phyloP scores from a whole-genome alignment of 1,284 basidiomycete genomes.

The Cryptococcus wingfieldii region DNA sequence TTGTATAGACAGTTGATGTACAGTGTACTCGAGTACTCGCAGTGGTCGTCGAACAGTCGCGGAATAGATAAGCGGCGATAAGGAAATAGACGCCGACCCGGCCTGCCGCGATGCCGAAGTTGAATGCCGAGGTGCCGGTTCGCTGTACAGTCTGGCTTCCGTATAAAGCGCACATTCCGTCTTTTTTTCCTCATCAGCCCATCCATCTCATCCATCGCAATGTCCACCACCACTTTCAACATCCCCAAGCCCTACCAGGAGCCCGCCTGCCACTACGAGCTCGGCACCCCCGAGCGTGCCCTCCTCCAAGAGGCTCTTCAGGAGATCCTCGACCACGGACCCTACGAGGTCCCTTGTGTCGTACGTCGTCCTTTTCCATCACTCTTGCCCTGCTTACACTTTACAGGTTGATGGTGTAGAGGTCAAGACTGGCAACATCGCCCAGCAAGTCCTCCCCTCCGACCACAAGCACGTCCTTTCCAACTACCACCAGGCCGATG shows the following conservation, averaged over 20 bases:
- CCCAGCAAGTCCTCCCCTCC: slow-evolving; percentile 75
- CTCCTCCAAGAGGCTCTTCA: slow-evolving; percentile 70
- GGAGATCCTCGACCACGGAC: slow-evolving; percentile 75
- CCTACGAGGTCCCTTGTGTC: slow-evolving; percentile 88
- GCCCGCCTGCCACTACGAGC: slow-evolving; percentile 57
- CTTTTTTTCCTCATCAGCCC: background rate
- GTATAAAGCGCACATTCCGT: background rate
- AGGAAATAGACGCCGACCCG: too few relatives aligned
- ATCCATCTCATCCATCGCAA: too few relatives aligned
- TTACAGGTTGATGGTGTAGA: slow-evolving; percentile 33
- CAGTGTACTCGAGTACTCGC: too few relatives aligned
- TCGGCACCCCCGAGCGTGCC: slow-evolving; percentile 72
- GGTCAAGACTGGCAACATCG: slow-evolving; percentile 78
- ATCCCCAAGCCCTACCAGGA: background rate
- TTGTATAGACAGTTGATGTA: too few relatives aligned
- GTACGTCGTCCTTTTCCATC: slow-evolving; percentile 84
- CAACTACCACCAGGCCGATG: slow-evolving; percentile 83
- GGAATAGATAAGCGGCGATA: too few relatives aligned
- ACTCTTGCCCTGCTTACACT: background rate
- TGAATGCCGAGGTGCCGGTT: too few relatives aligned
- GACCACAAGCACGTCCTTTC: slow-evolving; percentile 77
- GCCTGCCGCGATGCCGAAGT: too few relatives aligned
- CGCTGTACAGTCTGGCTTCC: too few relatives aligned
- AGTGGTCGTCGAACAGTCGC: too few relatives aligned
- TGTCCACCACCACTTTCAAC: too few relatives aligned